Evolutionary conservation across 1,284 basidiomycete genomes (phyloP), one percentile per base, ranked within the genome.

Genomic region (Sutorius eximius): DNA sequence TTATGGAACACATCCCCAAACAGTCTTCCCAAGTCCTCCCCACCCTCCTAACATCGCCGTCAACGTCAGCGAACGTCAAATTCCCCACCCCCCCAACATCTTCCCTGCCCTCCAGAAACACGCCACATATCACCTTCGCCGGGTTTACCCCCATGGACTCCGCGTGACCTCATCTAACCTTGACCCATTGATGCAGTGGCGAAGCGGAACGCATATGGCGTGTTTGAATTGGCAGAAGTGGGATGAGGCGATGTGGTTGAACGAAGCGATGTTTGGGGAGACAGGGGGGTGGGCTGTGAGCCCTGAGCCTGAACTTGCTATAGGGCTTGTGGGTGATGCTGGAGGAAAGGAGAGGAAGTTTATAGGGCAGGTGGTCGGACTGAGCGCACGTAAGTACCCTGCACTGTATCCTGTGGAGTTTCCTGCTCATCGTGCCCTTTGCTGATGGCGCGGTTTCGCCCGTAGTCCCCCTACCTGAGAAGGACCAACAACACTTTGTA

Each of bases 221-320:
- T 79, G 82, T 30, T 68, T 88, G 41, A 88, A 88, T 63, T 86
- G 83, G 83, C 86, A 87, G 68, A 72, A 69, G 16, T 82, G 75
- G 61, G 77, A 82, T 59, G 61, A 56, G 0, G 76, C 78, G 5
- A 77, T 79, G 75, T 77, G 81, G 58, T 64, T 87, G 36, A 85
- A 86, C 58, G 85, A 85, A 62, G 85, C 78, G 0, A 77, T 87
- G 74, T 88, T 87, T 62, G 75, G 76, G 0, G 85, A 81, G 0
- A 81, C 76, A 2, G 65, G 71, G 5, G 85, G 85, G 0, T 87
- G 80, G 78, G 78, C 83, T 0, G 67, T 77, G 42, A 85, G 84
- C 60, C 84, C 76, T 3, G 52, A 60, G 7, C 41, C 24, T 10
- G 41, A 33, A 5, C 30, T 20, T 18, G 24, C 22, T n/a, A 18